Evolutionary conservation across 805 yeast species (phyloP).

Genomic region (Wickerhamomyces subpelliculosus): DNA sequence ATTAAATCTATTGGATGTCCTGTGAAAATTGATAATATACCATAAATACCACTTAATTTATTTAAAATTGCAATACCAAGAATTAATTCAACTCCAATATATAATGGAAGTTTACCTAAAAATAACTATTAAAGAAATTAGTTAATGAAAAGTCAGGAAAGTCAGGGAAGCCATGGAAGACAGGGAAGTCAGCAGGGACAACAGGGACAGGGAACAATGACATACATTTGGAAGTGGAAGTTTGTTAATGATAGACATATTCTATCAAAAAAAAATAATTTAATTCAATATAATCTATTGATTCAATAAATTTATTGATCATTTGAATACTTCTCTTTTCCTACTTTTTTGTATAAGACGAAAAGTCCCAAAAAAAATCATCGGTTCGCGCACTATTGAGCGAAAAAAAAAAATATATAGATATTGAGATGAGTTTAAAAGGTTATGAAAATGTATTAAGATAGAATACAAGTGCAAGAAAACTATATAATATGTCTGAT

Average conservation of each 20-base stretch:
- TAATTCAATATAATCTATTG: no score
- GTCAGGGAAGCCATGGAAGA: no score
- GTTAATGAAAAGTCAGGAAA: background rate
- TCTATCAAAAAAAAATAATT: background rate
- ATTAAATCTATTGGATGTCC: slow-evolving; percentile 78
- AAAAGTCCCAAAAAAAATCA: no score
- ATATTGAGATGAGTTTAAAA: background rate
- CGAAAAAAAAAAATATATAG: no score
- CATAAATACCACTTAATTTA: slow-evolving; percentile 85
- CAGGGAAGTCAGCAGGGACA: no score
- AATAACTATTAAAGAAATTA: slow-evolving; percentile 40
- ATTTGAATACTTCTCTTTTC: no score
- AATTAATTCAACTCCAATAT: slow-evolving; percentile 79
- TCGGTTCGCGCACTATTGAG: no score
- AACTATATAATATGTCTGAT: background rate
- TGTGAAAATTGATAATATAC: slow-evolving; percentile 77
- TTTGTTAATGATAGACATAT: slow-evolving; percentile 6
- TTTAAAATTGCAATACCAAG: slow-evolving; percentile 73
- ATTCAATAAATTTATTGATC: background rate
- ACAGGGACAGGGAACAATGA: background rate
- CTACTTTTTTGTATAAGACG: no score
- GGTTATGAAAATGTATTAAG: no score
- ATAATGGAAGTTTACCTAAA: slow-evolving; percentile 68
- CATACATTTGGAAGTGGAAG: slow-evolving; percentile 12
- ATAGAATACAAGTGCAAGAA: no score